Percentiles rank a stretch among this genome's conserved stretches.
These are phyloP conservation scores for Lasiodiplodia sp. DNA, from an alignment of 2,329 filamentous ascomycete species.

Conservation along the genomic window DNA sequence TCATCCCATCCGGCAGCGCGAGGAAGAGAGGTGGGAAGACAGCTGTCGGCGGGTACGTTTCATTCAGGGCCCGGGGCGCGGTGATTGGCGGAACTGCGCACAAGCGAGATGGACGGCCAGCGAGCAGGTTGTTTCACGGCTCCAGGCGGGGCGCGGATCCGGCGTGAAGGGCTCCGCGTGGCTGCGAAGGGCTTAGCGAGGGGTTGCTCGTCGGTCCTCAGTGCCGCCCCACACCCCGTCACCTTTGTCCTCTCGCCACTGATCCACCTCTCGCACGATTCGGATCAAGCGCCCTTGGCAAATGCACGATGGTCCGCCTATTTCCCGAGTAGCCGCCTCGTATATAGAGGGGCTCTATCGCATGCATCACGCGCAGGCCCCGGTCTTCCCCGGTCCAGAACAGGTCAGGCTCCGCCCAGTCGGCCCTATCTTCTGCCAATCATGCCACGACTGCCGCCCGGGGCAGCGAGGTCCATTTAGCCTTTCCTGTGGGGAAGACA, in stretches of 20 bases:
- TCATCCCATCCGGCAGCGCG: not conserved
- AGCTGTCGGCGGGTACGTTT: not conserved
- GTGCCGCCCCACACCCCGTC: slow-evolving; percentile 10
- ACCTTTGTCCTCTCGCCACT: slow-evolving; percentile 2
- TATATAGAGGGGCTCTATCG: not conserved
- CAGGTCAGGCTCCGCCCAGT: not conserved
- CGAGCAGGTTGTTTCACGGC: not conserved
- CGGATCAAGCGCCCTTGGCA: not conserved
- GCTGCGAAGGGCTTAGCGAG: slow-evolving; percentile 11
- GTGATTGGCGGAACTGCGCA: not conserved
- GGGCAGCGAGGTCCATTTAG: slow-evolving; percentile 20
- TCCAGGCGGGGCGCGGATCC: slow-evolving; percentile 12
- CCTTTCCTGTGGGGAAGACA: slow-evolving; percentile 13
- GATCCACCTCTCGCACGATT: not conserved
- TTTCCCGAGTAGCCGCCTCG: slow-evolving; percentile 4
- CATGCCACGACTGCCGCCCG: not conserved
- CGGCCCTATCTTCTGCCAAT: not conserved
- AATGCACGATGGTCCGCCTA: not conserved
- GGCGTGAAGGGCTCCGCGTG: slow-evolving; percentile 5
- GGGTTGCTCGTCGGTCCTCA: slow-evolving; percentile 7
- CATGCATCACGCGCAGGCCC: not conserved
- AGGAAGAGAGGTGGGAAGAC: not conserved
- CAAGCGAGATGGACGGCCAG: not conserved
- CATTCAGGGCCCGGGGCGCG: not conserved
- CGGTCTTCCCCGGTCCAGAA: not conserved